These are phyloP conservation scores for Zymoseptoria crescenta DNA, from an alignment of 2,329 filamentous ascomycete species.

Conservation along the genomic window DNA sequence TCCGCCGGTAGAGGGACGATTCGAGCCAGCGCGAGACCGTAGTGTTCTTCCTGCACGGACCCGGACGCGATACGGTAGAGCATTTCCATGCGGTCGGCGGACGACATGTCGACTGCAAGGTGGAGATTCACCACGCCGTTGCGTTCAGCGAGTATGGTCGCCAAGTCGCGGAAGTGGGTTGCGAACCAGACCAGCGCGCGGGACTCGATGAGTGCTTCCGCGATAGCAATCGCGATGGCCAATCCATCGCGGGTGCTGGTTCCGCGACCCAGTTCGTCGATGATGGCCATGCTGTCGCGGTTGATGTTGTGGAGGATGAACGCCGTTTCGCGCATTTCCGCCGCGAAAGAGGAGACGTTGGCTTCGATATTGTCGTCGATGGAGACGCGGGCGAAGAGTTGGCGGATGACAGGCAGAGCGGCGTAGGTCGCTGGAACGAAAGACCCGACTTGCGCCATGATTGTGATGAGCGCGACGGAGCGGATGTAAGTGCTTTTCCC, in stretches of 20 bases:
- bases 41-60: slow-evolving; percentile 61
- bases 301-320: slow-evolving; percentile 85
- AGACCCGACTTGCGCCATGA: slow-evolving; percentile 90
- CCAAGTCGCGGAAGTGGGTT: slow-evolving; percentile 83
- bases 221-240: slow-evolving; percentile 81
- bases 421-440: slow-evolving; percentile 86
- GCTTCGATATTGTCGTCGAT: slow-evolving; percentile 82
- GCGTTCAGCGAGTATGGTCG: slow-evolving; percentile 64
- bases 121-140: slow-evolving; percentile 78
- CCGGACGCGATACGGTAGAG: slow-evolving; percentile 75
- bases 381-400: slow-evolving; percentile 80
- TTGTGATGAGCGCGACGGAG: slow-evolving; percentile 69
- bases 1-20: slow-evolving; percentile 62
- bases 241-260: slow-evolving; percentile 85
- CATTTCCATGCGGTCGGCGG: slow-evolving; percentile 66
- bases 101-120: slow-evolving; percentile 56
- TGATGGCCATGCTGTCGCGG: slow-evolving; percentile 54
- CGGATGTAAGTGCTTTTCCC: slow-evolving; percentile 95
- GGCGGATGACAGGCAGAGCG: slow-evolving; percentile 68
- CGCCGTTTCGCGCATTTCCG: slow-evolving; percentile 93
- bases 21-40: slow-evolving; percentile 74
- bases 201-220: slow-evolving; percentile 76
- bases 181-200: slow-evolving; percentile 80
- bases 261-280: slow-evolving; percentile 87
- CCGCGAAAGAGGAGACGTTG: slow-evolving; percentile 86